These are phyloP conservation scores for Boletus sp. DNA, from an alignment of 768 basidiomycete species.

Conservation along the genomic window DNA sequence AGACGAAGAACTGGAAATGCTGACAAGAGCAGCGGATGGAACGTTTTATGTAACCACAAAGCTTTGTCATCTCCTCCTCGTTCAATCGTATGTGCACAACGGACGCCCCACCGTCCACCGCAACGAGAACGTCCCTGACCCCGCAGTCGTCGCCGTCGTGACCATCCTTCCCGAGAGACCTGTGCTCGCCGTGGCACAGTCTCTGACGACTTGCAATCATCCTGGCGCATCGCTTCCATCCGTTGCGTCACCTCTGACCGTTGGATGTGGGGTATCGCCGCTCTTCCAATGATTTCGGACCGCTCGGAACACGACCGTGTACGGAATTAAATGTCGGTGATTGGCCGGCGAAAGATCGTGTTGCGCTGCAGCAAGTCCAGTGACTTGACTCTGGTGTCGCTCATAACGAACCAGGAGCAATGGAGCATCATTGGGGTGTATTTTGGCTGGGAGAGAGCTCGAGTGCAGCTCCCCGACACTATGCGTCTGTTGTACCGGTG, in stretches of 20 bases:
- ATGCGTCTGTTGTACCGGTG: neutral
- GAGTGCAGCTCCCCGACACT: neutral
- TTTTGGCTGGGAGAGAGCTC: too few species aligned
- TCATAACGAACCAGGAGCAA: too few species aligned
- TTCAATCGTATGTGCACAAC: neutral
- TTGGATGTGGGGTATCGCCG: neutral
- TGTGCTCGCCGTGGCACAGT: neutral
- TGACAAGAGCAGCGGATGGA: conserved; percentile 30
- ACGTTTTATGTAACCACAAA: conserved; percentile 35
- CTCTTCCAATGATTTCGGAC: neutral
- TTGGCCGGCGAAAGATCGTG: neutral
- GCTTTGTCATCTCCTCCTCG: conserved; percentile 32
- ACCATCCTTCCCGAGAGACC: neutral
- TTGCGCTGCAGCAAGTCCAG: neutral
- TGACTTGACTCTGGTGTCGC: neutral
- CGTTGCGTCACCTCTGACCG: neutral
- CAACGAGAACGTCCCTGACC: neutral
- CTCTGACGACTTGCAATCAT: neutral
- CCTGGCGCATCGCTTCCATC: neutral
- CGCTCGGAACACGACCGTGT: neutral
- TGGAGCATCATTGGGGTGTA: too few species aligned
- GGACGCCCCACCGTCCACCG: neutral
- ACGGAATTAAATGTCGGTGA: neutral
- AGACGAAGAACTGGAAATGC: conserved; percentile 32
- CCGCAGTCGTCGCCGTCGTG: too few species aligned